Evolutionary conservation across 139 green algal species (phyloP), one percentile per base, ranked within the genome.

Genomic region (Desmodesmus armatus): DNA sequence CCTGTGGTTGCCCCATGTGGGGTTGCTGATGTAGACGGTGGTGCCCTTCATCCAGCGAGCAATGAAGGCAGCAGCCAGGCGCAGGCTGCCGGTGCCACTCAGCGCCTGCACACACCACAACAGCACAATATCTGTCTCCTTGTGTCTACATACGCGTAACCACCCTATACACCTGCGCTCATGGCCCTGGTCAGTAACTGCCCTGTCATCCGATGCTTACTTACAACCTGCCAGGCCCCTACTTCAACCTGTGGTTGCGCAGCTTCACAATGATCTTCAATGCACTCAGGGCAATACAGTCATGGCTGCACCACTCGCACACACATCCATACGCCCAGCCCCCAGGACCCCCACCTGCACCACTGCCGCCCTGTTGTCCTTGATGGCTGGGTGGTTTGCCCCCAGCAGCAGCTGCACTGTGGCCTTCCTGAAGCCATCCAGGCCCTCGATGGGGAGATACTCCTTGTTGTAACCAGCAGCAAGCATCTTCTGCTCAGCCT

Each of bases 1-100:
- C 55, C 94, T 90, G 93, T 99, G 96, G 92, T 99, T 99, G 80
- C 93, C 92, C 96, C 97, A 99, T 23, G 96, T 99, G 40, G 97
- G 97, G 82, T 97, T 94, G 76, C 90, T 94, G 55, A 99, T 82
- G 76, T 83, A 86, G 5, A 87, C 81, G 3, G 60, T 91, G 37
- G 80, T 87, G 39, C 92, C 94, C 35, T 95, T 94, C 31, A 97
- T 74, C 85, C 95, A 99, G 81, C 93, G 91, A 25, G 87, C 79
- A 62, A 99, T 95, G 91, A 99, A 99, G 25, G 90, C 94, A 23
- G 95, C 96, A 44, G 91, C 96, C 19, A 99, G 89, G n/a, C 96
- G 92, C 74, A 99, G 92, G 35, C 92, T 95, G 37, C 97, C 97
- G 1, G 97, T 99, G 62, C 97, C 97, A 47, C 95, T 98, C 44